phyloP scores from a whole-genome alignment of 2,329 filamentous ascomycete species.

The Fusarium paranaense region DNA sequence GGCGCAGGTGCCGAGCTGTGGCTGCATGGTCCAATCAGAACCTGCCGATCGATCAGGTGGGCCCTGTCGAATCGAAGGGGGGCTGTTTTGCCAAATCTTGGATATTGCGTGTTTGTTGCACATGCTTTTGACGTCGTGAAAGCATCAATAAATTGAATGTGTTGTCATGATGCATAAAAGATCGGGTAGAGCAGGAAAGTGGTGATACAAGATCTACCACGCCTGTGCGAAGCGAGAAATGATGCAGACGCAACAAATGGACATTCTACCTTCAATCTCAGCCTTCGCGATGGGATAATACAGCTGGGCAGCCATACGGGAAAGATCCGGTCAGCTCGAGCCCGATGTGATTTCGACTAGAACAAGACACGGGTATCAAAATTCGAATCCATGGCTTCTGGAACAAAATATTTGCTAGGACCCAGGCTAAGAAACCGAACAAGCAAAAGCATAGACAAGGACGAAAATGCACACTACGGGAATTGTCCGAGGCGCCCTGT shows the following conservation, averaged over 20 bases:
- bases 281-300: not conserved
- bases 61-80: not conserved
- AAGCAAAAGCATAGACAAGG: not conserved
- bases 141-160: not conserved
- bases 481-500: slow-evolving; percentile 34
- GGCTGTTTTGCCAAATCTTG: not conserved
- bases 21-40: slow-evolving; percentile 30
- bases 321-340: slow-evolving; percentile 17
- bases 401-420: not conserved
- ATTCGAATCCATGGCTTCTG: slow-evolving; percentile 4
- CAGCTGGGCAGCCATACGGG: slow-evolving; percentile 17
- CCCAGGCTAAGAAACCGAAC: not conserved
- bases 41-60: slow-evolving; percentile 11
- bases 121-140: not conserved
- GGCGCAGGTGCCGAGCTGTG: slow-evolving; percentile 20
- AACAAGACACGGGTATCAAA: not conserved
- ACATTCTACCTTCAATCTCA: not conserved
- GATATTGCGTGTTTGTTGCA: not conserved
- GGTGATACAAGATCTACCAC: not conserved
- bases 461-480: slow-evolving; percentile 21
- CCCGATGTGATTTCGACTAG: slow-evolving; percentile 1
- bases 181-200: slow-evolving; percentile 7
- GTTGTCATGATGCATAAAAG: not conserved
- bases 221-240: not conserved
- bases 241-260: not conserved